Evolutionary conservation across 345 rosid species (phyloP).

Genomic region (Tarenaya hassleriana): DNA sequence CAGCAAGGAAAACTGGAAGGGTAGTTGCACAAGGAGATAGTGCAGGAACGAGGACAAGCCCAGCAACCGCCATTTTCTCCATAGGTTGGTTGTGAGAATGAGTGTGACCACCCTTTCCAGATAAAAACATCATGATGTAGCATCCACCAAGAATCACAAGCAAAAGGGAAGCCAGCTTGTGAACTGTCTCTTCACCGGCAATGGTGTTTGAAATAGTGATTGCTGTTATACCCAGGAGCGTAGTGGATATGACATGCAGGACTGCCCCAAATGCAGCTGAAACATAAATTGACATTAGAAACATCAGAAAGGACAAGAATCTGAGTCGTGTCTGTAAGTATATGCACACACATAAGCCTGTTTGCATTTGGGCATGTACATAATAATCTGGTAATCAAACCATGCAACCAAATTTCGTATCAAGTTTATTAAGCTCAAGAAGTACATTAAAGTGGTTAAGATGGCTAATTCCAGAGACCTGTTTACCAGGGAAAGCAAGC

Average conservation of each 20-base stretch:
- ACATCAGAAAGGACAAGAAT: slow-evolving; percentile 6
- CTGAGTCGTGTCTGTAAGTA: too few relatives aligned
- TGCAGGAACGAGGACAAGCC: slow-evolving; percentile 95
- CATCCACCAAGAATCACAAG: slow-evolving; percentile 89
- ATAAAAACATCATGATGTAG: slow-evolving; percentile 70
- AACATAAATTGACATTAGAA: slow-evolving; percentile 8
- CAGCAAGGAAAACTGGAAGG: slow-evolving; percentile 96
- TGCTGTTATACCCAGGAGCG: slow-evolving; percentile 92
- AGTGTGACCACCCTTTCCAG: slow-evolving; percentile 90
- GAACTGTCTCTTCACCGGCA: slow-evolving; percentile 98
- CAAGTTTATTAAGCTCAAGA: too few relatives aligned
- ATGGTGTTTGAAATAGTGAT: slow-evolving; percentile 94
- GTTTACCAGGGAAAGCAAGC: too few relatives aligned
- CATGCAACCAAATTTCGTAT: too few relatives aligned
- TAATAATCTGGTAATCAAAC: too few relatives aligned
- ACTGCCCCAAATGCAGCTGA: slow-evolving; percentile 98
- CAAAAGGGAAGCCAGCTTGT: slow-evolving; percentile 94
- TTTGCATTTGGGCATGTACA: too few relatives aligned
- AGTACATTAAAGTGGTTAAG: too few relatives aligned
- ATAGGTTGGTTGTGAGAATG: slow-evolving; percentile 95
- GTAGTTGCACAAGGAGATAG: slow-evolving; percentile 98
- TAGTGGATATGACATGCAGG: slow-evolving; percentile 89
- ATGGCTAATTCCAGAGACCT: too few relatives aligned
- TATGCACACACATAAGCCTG: too few relatives aligned
- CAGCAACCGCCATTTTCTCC: slow-evolving; percentile 99